Evolutionary conservation across 2,329 filamentous ascomycete genomes (phyloP), one percentile per base, ranked within the genome.

Genomic region (Alternaria dauci): DNA sequence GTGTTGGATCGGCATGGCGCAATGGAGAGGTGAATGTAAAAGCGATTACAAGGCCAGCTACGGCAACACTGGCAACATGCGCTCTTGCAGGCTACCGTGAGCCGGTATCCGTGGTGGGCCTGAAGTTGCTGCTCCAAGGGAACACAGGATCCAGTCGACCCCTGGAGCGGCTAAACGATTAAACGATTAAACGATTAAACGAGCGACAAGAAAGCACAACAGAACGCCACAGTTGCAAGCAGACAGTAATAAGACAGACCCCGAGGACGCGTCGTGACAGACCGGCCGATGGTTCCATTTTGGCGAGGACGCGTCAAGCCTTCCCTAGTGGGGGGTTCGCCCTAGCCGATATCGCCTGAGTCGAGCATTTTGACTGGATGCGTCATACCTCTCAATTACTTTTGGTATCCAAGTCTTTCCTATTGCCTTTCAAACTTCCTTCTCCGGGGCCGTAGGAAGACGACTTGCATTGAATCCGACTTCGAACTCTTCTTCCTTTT

Each of bases 1-100:
- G 26, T 65, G 72, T 54, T 79, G 77, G 32, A 72, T 63, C 1
- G 77, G 76, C 76, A 79, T 79, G 23, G 55, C 60, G 62, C 46
- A 34, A 43, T 43, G 9, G 50, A 23, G 51, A 12, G 20, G 30
- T 47, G 28, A 18, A 34, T 44, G 6, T 39, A 28, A 30, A 30
- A 48, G 41, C 18, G 43, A 48, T 41, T 26, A 18, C 50, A 65
- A 59, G 41, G 38, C 23, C 50, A 25, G 34, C 47, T 63, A 67
- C 58, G 7, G 62, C 51, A 51, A 58, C 56, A 60, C 66, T 52
- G 60, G 60, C 32, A 42, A 48, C 44, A 60, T 58, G 43, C 34
- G 57, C 30, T 43, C 41, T 23, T 32, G 18, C 20, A 26, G 55
- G 38, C 34, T 56, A 51, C 55, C 51, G 41, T 30, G 51, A 60